A percentile compares a stretch with the other conserved stretches of the same genome.
phyloP scores from a whole-genome alignment of 768 basidiomycete genomes.

The Daedalea quercina region DNA sequence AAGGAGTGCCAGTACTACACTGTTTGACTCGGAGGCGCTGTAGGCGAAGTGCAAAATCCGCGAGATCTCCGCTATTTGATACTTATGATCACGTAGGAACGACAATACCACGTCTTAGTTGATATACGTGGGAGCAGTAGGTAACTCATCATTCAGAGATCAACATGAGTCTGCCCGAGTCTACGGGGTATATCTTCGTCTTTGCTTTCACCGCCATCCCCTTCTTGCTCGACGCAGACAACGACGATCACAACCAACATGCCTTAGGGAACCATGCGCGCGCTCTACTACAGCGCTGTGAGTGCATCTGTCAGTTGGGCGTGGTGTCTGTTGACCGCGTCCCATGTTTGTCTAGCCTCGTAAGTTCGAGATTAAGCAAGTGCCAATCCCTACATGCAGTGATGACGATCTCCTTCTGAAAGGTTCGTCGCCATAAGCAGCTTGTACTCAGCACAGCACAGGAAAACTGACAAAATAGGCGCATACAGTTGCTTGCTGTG shows the following conservation, averaged over 20 bases:
- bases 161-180: conserved; percentile 16
- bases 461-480: background rate
- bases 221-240: background rate
- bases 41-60: no score
- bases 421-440: conserved; percentile 30
- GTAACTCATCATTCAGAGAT: no score
- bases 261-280: conserved; percentile 65
- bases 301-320: conserved; percentile 7
- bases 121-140: no score
- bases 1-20: no score
- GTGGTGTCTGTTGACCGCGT: conserved; percentile 10
- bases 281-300: conserved; percentile 66
- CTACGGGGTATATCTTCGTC: conserved; percentile 2
- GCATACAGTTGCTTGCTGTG: conserved; percentile 21
- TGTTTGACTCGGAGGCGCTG: no score
- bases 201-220: conserved; percentile 6
- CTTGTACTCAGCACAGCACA: background rate
- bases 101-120: no score
- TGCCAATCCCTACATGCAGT: conserved; percentile 59
- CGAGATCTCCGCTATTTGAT: no score
- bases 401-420: conserved; percentile 75
- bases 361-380: conserved; percentile 60
- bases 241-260: conserved; percentile 22
- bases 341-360: conserved; percentile 40
- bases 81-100: no score